Evolutionary conservation across 495 filamentous ascomycete genomes (phyloP).

Genomic region (Rhypophila decipiens): DNA sequence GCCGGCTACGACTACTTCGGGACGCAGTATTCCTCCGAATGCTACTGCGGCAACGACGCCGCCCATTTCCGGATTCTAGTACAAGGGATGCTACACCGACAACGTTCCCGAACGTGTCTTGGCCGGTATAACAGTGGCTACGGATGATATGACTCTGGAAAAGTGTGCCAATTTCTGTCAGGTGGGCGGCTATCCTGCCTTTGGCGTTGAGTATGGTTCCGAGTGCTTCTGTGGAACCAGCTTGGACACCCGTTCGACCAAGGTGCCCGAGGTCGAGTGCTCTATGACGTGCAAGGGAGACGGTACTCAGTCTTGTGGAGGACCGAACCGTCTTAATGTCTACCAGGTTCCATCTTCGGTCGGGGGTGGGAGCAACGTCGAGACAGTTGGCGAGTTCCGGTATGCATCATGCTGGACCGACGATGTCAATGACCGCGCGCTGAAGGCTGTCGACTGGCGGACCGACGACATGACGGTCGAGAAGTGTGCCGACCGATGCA

Average conservation of each 20-base stretch:
- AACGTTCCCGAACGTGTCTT: not conserved
- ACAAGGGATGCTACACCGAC: conserved; percentile 13
- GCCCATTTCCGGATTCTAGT: conserved; percentile 1
- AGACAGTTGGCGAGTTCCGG: conserved; percentile 22
- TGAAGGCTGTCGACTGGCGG: conserved; percentile 9
- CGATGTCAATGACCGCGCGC: conserved; percentile 14
- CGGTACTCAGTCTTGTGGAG: not conserved
- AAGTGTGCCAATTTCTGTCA: conserved; percentile 17
- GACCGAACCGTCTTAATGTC: conserved; percentile 15
- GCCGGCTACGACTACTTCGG: conserved; percentile 14
- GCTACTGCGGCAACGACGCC: conserved; percentile 14
- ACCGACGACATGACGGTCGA: conserved; percentile 26
- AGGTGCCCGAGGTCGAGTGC: conserved; percentile 2
- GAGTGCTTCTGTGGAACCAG: conserved; percentile 12
- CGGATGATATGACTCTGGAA: conserved; percentile 16
- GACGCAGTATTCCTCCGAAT: conserved; percentile 11
- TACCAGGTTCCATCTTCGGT: conserved; percentile 5
- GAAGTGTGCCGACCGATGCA: conserved; percentile 26
- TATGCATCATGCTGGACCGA: conserved; percentile 34
- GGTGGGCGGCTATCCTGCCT: conserved; percentile 4
- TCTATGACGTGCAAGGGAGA: conserved; percentile 5
- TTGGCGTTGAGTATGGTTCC: conserved; percentile 10
- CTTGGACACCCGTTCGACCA: not conserved
- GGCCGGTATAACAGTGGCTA: not conserved
- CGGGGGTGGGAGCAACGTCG: conserved; percentile 18